Percentiles rank a stretch among this genome's conserved stretches.
Conservation (phyloP, 2,329 filamentous ascomycete genomes). For the Diaporthe capsici region DNA sequence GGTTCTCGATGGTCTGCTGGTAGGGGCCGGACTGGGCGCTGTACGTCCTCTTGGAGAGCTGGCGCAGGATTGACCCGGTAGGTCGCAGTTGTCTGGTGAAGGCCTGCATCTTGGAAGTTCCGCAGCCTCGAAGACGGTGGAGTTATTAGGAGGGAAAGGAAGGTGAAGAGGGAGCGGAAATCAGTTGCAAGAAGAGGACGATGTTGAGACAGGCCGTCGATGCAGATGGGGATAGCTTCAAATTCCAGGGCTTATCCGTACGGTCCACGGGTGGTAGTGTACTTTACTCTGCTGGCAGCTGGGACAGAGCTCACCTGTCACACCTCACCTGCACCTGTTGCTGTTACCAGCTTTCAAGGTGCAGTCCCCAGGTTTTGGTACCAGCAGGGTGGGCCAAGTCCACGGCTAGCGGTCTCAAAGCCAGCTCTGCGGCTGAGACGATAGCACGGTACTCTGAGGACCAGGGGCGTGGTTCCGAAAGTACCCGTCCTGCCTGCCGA, state of each 20-base stretch:
- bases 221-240: slow-evolving; percentile 34
- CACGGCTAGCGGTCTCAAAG: background rate
- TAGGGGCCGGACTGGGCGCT: slow-evolving; percentile 79
- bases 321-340: slow-evolving; percentile 1
- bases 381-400: slow-evolving; percentile 11
- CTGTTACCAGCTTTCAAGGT: slow-evolving; percentile 13
- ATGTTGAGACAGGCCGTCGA: slow-evolving; percentile 17
- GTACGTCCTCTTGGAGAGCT: slow-evolving; percentile 78
- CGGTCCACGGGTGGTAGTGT: background rate
- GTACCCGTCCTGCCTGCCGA: slow-evolving; percentile 31
- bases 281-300: slow-evolving; percentile 26
- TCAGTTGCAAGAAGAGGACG: slow-evolving; percentile 38
- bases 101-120: slow-evolving; percentile 81
- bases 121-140: slow-evolving; percentile 32
- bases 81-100: slow-evolving; percentile 79
- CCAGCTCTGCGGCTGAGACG: background rate
- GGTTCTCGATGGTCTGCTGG: slow-evolving; percentile 82
- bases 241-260: slow-evolving; percentile 27
- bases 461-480: background rate
- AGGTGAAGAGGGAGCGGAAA: slow-evolving; percentile 6
- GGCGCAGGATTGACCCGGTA: slow-evolving; percentile 78
- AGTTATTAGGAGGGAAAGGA: background rate
- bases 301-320: slow-evolving; percentile 17
- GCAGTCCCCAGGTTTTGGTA: slow-evolving; percentile 1
- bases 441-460: background rate